phyloP scores from a whole-genome alignment of 345 rosid species.

The Citropsis articulata region DNA sequence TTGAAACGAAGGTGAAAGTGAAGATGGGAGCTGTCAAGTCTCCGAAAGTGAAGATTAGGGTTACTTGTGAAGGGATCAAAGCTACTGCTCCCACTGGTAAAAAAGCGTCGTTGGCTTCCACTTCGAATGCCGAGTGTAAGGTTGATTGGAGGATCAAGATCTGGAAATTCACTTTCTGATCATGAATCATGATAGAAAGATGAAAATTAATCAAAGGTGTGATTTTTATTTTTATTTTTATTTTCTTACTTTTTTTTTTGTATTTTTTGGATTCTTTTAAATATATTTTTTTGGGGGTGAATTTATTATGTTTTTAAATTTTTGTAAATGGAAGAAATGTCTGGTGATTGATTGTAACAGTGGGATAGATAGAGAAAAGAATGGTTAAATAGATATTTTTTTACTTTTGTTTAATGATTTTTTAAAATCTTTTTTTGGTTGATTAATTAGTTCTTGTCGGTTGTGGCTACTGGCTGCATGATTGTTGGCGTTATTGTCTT shows the following conservation, averaged over 20 bases:
- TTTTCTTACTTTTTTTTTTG: too few relatives aligned
- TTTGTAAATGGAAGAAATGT: constrained; percentile 16
- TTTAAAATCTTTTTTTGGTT: background rate
- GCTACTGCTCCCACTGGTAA: constrained; percentile 57
- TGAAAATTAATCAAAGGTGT: constrained; percentile 10
- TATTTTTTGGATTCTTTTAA: constrained; percentile 10
- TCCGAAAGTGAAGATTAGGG: constrained; percentile 61
- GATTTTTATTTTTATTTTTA: background rate
- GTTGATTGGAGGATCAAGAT: constrained; percentile 77
- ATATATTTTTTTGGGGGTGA: background rate
- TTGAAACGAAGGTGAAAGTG: constrained; percentile 64
- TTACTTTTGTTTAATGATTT: background rate
- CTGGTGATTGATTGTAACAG: constrained; percentile 1
- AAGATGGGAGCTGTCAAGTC: constrained; percentile 63
- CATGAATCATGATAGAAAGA: background rate
- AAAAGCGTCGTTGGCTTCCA: constrained; percentile 48
- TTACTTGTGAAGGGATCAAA: constrained; percentile 63
- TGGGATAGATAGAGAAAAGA: background rate
- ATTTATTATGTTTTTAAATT: constrained; percentile 10
- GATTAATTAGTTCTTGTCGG: background rate
- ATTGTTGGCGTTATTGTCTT: background rate
- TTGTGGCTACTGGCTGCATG: background rate
- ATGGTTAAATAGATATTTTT: background rate
- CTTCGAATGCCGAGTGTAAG: constrained; percentile 62
- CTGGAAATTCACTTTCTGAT: constrained; percentile 78